Percentiles rank a stretch among this genome's conserved stretches.
Evolutionary conservation across 768 basidiomycete genomes (phyloP).

Genomic region (Exsudoporus frostii): DNA sequence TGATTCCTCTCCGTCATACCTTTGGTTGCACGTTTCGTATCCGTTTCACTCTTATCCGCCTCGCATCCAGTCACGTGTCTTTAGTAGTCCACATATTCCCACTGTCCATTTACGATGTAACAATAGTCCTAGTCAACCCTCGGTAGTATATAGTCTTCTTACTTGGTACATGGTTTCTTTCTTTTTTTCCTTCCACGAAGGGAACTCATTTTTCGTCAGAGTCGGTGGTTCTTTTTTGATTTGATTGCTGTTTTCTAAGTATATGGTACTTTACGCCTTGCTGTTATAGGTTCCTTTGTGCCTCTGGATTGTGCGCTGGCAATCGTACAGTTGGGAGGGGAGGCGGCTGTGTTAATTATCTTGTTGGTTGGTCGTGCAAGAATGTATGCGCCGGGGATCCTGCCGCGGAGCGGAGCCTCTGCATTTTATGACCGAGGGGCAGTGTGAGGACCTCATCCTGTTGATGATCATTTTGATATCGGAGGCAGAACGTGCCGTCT

Average conservation of each 20-base stretch:
- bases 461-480: not conserved
- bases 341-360: conserved; percentile 5
- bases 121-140: conserved; percentile 31
- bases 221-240: not conserved
- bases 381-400: not conserved
- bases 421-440: no score
- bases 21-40: conserved; percentile 17
- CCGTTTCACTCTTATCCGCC: conserved; percentile 3
- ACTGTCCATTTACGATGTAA: conserved; percentile 35
- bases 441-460: no score
- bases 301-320: conserved; percentile 12
- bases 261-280: conserved; percentile 10
- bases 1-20: conserved; percentile 13
- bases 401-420: not conserved
- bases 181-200: not conserved
- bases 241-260: conserved; percentile 2
- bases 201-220: not conserved
- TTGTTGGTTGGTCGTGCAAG: not conserved
- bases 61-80: conserved; percentile 26
- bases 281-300: not conserved
- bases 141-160: conserved; percentile 29
- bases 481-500: not conserved
- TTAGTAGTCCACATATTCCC: conserved; percentile 24
- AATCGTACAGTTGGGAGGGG: conserved; percentile 1
- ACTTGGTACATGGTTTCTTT: conserved; percentile 12